Percentiles rank a stretch among this genome's conserved stretches.
Conservation (phyloP, 768 basidiomycete species). For the Podaxis mareebaensis region DNA sequence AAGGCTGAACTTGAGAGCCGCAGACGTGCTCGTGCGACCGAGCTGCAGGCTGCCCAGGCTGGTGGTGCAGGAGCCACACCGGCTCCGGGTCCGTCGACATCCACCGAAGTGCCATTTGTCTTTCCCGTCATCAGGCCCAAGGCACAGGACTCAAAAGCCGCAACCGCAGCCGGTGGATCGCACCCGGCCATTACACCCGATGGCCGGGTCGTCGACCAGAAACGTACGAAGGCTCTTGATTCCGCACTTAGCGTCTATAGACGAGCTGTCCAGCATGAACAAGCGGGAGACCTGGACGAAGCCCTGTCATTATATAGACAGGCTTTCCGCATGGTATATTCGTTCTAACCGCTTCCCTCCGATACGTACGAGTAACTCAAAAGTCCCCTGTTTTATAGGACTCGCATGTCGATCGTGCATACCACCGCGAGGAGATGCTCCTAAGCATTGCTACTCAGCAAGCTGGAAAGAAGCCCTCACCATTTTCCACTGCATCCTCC, state of each 20-base stretch:
- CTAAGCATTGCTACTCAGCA: conserved; percentile 32
- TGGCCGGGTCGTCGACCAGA: conserved; percentile 21
- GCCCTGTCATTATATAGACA: conserved; percentile 77
- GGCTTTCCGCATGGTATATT: conserved; percentile 65
- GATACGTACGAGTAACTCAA: conserved; percentile 11
- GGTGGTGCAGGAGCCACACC: conserved; percentile 11
- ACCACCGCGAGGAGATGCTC: conserved; percentile 58
- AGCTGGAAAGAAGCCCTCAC: conserved; percentile 18
- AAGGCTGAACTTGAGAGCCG: conserved; percentile 57
- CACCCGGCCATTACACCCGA: conserved; percentile 28
- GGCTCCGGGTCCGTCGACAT: conserved; percentile 7
- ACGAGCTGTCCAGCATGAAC: conserved; percentile 72
- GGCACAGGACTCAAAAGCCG: neutral
- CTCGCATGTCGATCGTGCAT: conserved; percentile 72
- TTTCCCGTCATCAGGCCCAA: neutral
- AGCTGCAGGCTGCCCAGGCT: conserved; percentile 1
- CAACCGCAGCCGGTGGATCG: conserved; percentile 11
- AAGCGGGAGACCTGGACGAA: conserved; percentile 70
- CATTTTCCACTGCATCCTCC: neutral
- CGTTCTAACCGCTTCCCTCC: neutral
- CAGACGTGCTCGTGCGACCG: conserved; percentile 22
- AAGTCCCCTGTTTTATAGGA: conserved; percentile 34
- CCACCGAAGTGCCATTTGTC: conserved; percentile 3
- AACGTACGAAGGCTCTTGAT: conserved; percentile 36
- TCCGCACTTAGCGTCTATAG: conserved; percentile 68